Base-by-base conservation (phyloP, 73 alveolate genomes). In the Paramecium bursaria region DNA sequence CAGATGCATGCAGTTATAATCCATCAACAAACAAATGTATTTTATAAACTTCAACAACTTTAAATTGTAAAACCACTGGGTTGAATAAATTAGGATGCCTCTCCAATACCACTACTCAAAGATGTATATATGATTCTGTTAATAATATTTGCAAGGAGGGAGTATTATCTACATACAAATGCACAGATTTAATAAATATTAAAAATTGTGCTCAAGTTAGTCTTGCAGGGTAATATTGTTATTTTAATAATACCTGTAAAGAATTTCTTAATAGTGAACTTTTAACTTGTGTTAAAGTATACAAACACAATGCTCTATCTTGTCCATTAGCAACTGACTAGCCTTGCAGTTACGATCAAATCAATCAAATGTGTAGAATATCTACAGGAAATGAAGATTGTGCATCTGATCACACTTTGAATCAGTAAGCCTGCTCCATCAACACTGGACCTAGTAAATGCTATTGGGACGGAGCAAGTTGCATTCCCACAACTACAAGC, bases 61-160 rank as follows among this genome's bases (percentile, higher is more conserved):
- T 42, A 0, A 14, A 44, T 13, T 67, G 82, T 67, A 57, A 42
- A n/a, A 30, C 82, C 6, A 21, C 55, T 14, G 82, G 82, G 22
- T 39, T 67, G 22, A 67, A 67, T 67, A 19, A 67, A 15, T 42
- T 42, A 33, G 82, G 82, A 33, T 67, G 82, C 9, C 11, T 39
- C 5, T 39, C 5, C 5, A 7, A 39, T 7, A 39, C 49, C 5
- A 39, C 49, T 39, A 39, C 49, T 7, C 5, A 39, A 39, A 39
- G 49, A 11, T 39, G 49, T 39, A 39, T 39, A 7, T 39, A 7
- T 39, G 49, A 39, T 39, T 39, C 49, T 7, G 11, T 11, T 7
- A 7, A 7, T 11, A 39, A 39, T 7, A 39, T 39, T 7, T 39
- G 49, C 11, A 7, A 5, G 5, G 49, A 39, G 11, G 49, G 49